Percentiles rank a stretch among this genome's conserved stretches.
These are phyloP conservation scores for Rhododendron kiyosumense DNA, from an alignment of 148 eudicot species.

Conservation along the genomic window DNA sequence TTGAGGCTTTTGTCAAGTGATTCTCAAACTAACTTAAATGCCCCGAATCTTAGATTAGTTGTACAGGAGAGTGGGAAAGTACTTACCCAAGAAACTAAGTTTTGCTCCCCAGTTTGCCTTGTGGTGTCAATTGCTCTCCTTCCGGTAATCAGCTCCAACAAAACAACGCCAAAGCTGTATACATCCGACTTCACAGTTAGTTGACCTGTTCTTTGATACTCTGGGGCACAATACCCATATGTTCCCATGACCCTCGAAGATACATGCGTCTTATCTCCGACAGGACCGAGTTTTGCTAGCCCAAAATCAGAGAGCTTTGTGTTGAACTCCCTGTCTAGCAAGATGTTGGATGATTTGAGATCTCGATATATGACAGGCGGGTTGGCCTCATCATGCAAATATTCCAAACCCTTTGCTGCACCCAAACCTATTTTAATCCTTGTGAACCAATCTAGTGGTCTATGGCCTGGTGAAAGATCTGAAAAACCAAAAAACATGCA, in stretches of 20 bases:
- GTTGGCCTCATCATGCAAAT: slow-evolving; percentile 45
- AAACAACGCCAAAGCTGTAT: slow-evolving; percentile 66
- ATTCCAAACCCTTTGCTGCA: slow-evolving; percentile 55
- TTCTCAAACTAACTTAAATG: not conserved
- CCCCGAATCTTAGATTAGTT: not conserved
- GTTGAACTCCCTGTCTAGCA: slow-evolving; percentile 42
- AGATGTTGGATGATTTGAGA: slow-evolving; percentile 52
- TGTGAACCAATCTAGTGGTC: slow-evolving; percentile 40
- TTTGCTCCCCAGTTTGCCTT: slow-evolving; percentile 30
- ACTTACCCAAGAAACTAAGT: slow-evolving; percentile 55
- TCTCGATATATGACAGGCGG: slow-evolving; percentile 64
- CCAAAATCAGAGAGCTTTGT: slow-evolving; percentile 70
- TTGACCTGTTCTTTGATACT: slow-evolving; percentile 50
- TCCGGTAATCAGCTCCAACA: slow-evolving; percentile 57
- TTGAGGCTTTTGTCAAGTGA: not conserved
- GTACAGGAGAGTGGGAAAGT: not conserved
- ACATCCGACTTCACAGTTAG: slow-evolving; percentile 53
- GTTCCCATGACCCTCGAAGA: slow-evolving; percentile 53
- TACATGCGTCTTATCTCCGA: slow-evolving; percentile 42
- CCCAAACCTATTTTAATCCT: slow-evolving; percentile 55
- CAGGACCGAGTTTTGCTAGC: slow-evolving; percentile 53
- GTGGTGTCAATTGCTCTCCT: slow-evolving; percentile 46
- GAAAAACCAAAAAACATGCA: slow-evolving; percentile 12
- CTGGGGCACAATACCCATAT: slow-evolving; percentile 59
- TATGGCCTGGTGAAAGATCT: slow-evolving; percentile 29